phyloP scores from a whole-genome alignment of 805 yeast genomes.

The Lipomyces sp. region DNA sequence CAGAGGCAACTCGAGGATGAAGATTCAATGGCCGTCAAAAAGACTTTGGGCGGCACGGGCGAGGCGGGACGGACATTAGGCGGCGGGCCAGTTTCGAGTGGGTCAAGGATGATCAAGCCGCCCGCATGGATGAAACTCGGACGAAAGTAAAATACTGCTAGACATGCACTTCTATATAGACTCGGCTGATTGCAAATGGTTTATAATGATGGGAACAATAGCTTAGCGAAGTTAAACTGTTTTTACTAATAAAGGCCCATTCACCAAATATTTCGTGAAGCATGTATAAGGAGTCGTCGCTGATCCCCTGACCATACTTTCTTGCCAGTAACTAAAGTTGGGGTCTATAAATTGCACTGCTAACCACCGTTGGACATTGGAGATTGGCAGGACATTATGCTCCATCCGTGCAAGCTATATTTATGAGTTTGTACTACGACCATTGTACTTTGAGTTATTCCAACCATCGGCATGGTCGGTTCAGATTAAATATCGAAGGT shows the following conservation, averaged over 20 bases:
- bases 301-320: too few relatives aligned
- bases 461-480: background rate
- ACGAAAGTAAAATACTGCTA: constrained; percentile 15
- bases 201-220: background rate
- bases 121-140: constrained; percentile 36
- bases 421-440: background rate
- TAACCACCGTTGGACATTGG: too few relatives aligned
- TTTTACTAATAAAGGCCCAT: constrained; percentile 5
- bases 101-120: constrained; percentile 21
- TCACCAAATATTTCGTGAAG: background rate
- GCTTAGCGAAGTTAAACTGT: background rate
- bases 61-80: constrained; percentile 22
- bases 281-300: too few relatives aligned
- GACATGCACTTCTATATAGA: background rate
- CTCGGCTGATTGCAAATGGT: background rate
- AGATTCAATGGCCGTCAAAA: constrained; percentile 15
- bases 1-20: constrained; percentile 17
- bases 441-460: background rate
- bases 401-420: background rate
- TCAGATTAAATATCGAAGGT: background rate
- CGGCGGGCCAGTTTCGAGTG: constrained; percentile 3
- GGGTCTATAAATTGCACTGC: too few relatives aligned
- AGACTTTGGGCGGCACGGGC: constrained; percentile 17
- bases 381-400: background rate
- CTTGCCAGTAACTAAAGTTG: too few relatives aligned